Evolutionary conservation across 306 rosid genomes (phyloP).

Genomic region (Echinosophora koreensis): DNA sequence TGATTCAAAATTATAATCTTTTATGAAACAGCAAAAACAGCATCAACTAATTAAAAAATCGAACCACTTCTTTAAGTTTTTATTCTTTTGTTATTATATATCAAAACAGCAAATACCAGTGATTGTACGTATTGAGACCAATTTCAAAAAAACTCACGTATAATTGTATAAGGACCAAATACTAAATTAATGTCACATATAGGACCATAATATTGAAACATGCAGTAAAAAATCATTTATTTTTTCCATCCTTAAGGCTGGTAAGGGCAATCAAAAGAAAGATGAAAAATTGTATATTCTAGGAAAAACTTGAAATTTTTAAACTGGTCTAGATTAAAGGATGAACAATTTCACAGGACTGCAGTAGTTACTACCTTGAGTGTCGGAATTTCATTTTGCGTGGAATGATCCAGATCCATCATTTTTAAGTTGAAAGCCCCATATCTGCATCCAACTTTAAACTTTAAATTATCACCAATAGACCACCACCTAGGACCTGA

Average conservation of each 20-base stretch:
- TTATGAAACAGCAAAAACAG: neutral
- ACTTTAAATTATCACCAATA: constrained; percentile 51
- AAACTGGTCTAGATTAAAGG: constrained; percentile 8
- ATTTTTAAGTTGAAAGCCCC: constrained; percentile 71
- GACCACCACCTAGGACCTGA: constrained; percentile 61
- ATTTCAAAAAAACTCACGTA: too few species aligned
- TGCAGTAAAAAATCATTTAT: neutral
- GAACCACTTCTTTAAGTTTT: neutral
- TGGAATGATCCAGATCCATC: constrained; percentile 67
- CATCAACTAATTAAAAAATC: constrained; percentile 3
- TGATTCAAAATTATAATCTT: constrained; percentile 3
- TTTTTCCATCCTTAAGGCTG: neutral
- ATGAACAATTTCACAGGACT: neutral
- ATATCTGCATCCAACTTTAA: constrained; percentile 40
- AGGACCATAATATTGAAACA: neutral
- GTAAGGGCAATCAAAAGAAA: neutral
- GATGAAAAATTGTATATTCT: neutral
- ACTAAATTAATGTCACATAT: too few species aligned
- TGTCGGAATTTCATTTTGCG: constrained; percentile 62
- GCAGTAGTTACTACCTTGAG: constrained; percentile 57
- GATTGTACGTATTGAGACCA: too few species aligned
- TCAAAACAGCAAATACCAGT: too few species aligned
- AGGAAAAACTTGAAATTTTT: constrained; percentile 12
- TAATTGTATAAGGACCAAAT: too few species aligned
- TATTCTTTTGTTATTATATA: too few species aligned